phyloP scores from a whole-genome alignment of 306 rosid genomes.

The Calophaca sinica region DNA sequence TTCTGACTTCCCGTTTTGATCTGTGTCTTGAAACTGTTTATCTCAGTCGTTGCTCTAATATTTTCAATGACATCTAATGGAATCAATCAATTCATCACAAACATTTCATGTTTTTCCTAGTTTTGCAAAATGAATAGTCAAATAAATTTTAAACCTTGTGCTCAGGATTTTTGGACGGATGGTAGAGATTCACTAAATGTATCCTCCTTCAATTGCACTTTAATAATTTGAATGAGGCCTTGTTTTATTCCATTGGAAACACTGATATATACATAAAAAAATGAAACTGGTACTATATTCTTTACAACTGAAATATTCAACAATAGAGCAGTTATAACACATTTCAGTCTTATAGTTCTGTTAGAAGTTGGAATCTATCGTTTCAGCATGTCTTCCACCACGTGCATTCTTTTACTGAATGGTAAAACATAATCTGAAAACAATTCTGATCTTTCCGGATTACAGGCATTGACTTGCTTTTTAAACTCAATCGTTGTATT shows the following conservation, averaged over 20 bases:
- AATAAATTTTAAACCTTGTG: not conserved
- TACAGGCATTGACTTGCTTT: not conserved
- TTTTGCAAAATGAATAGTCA: not conserved
- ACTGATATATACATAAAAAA: not conserved
- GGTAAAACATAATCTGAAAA: not conserved
- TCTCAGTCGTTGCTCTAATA: not conserved
- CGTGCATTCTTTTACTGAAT: not conserved
- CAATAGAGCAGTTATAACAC: not conserved
- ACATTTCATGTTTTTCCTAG: not conserved
- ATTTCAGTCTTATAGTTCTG: not conserved
- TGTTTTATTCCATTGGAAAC: not conserved
- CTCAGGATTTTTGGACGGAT: not conserved
- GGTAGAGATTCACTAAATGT: not conserved
- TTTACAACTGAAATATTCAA: not conserved
- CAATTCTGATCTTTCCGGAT: not conserved
- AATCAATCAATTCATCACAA: not conserved
- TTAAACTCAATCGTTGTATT: not conserved
- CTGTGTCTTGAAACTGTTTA: not conserved
- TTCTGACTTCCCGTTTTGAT: not conserved
- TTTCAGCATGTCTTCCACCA: conserved; percentile 11
- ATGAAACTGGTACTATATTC: not conserved
- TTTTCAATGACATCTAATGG: not conserved
- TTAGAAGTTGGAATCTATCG: not conserved
- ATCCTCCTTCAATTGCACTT: not conserved
- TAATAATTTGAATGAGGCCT: not conserved